These are phyloP conservation scores for Pseudogymnoascus sp. DNA, from an alignment of 2,329 filamentous ascomycete genomes.

Conservation along the genomic window DNA sequence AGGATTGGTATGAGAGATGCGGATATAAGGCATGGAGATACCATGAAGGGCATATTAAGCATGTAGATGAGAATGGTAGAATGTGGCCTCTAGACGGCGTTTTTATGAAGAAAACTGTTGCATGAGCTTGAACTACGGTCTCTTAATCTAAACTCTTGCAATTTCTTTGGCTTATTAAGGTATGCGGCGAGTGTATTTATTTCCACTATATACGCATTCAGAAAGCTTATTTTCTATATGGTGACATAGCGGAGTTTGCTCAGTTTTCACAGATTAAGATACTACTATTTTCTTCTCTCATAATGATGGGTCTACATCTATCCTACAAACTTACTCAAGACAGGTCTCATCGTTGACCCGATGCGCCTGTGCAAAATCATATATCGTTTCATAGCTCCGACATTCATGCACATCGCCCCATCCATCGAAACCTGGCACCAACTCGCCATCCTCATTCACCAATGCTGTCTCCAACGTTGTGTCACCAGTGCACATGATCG, in stretches of 20 bases:
- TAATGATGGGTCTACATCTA: not conserved
- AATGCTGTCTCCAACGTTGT: slow-evolving; percentile 29
- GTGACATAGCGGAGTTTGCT: not conserved
- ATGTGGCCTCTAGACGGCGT: not conserved
- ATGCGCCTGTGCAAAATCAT: not conserved
- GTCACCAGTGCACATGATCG: slow-evolving; percentile 15
- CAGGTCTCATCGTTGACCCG: not conserved
- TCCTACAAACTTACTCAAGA: not conserved
- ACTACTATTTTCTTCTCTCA: not conserved
- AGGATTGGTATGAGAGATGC: slow-evolving; percentile 9
- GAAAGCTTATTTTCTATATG: not conserved
- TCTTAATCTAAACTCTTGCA: slow-evolving; percentile 9
- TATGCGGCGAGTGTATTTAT: slow-evolving; percentile 23
- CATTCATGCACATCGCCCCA: not conserved
- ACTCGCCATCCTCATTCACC: not conserved
- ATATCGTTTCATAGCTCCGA: not conserved
- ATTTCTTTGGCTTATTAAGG: not conserved
- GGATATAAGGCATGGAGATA: slow-evolving; percentile 10
- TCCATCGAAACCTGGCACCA: not conserved
- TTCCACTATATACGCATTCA: slow-evolving; percentile 34
- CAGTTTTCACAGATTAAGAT: not conserved
- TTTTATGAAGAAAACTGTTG: slow-evolving; percentile 10
- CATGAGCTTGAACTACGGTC: not conserved
- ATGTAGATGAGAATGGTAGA: not conserved
- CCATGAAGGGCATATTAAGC: slow-evolving; percentile 2